Evolutionary conservation across 2,329 filamentous ascomycete genomes (phyloP).

Genomic region (Microdochium nivale): DNA sequence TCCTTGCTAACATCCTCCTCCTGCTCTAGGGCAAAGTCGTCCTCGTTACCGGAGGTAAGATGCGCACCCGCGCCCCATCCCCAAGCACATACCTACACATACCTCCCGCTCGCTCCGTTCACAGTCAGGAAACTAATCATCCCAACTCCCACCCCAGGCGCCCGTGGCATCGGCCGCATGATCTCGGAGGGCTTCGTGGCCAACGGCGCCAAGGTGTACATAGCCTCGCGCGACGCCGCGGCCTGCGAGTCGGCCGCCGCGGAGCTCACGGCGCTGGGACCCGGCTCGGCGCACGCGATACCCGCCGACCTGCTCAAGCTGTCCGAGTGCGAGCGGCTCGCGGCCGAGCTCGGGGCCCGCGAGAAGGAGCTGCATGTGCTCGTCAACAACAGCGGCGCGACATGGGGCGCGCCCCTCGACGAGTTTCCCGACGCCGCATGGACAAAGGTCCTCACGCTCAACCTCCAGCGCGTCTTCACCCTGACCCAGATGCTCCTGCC

Average conservation of each 20-base stretch:
- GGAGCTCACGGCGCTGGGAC: slow-evolving; percentile 45
- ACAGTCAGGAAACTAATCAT: neutral
- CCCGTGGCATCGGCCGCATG: slow-evolving; percentile 59
- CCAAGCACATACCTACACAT: too few species aligned
- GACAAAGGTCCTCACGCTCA: slow-evolving; percentile 53
- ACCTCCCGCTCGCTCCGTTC: too few species aligned
- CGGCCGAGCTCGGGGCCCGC: slow-evolving; percentile 36
- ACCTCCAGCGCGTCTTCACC: slow-evolving; percentile 61
- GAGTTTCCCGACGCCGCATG: slow-evolving; percentile 49
- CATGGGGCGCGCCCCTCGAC: slow-evolving; percentile 54
- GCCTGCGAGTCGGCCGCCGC: slow-evolving; percentile 47
- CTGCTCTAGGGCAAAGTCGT: slow-evolving; percentile 43
- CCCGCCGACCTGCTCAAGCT: slow-evolving; percentile 57
- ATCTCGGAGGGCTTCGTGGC: slow-evolving; percentile 57
- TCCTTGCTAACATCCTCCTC: neutral
- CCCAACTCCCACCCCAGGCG: slow-evolving; percentile 21
- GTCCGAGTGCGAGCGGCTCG: slow-evolving; percentile 44
- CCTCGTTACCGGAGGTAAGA: slow-evolving; percentile 43
- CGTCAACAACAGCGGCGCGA: slow-evolving; percentile 58
- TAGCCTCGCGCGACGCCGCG: slow-evolving; percentile 52
- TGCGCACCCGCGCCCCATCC: neutral
- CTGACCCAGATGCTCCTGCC: slow-evolving; percentile 54
- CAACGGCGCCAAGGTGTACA: slow-evolving; percentile 57
- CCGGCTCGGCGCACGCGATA: slow-evolving; percentile 45
- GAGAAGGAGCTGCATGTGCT: slow-evolving; percentile 51